Percentiles rank a stretch among this genome's conserved stretches.
These are phyloP conservation scores for Suhomyces maxii DNA, from an alignment of 1,139 yeast species.

Conservation along the genomic window DNA sequence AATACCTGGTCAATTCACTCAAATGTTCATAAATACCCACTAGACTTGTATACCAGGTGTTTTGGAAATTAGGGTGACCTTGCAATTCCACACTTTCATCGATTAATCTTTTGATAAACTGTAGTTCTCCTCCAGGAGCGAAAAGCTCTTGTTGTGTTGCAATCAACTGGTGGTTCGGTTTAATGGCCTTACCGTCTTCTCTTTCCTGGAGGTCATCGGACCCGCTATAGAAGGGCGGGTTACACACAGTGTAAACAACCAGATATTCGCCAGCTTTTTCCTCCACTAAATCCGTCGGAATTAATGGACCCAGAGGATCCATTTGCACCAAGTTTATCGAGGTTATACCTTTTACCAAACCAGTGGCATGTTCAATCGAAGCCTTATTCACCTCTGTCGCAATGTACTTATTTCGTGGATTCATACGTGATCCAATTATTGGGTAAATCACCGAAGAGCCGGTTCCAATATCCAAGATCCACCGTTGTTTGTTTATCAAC, in stretches of 20 bases:
- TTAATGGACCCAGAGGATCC: constrained; percentile 1
- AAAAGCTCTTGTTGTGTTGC: constrained; percentile 17
- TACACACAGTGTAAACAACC: constrained; percentile 20
- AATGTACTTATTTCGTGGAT: constrained; percentile 10
- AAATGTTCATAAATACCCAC: constrained; percentile 19
- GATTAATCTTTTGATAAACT: constrained; percentile 16
- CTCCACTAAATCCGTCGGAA: constrained; percentile 5
- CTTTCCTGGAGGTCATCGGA: constrained; percentile 12
- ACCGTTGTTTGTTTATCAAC: constrained; percentile 2
- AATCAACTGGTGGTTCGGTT: constrained; percentile 11
- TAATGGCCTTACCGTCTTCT: constrained; percentile 10
- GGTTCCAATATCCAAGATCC: constrained; percentile 24
- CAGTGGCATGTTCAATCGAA: constrained; percentile 15
- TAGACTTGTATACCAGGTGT: constrained; percentile 23
- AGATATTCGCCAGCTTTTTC: neutral
- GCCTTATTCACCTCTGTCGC: constrained; percentile 19
- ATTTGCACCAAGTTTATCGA: constrained; percentile 3
- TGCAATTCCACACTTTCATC: constrained; percentile 13
- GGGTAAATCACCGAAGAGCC: constrained; percentile 25
- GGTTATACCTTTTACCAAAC: neutral
- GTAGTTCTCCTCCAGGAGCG: constrained; percentile 21
- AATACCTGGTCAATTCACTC: constrained; percentile 8
- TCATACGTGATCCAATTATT: constrained; percentile 11
- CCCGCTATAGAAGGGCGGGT: constrained; percentile 24
- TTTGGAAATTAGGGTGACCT: constrained; percentile 8